Percentiles rank a stretch among this genome's conserved stretches.
These are phyloP conservation scores for Conticribra weissflogii DNA, from an alignment of 108 stramenopile genomes.

Conservation along the genomic window DNA sequence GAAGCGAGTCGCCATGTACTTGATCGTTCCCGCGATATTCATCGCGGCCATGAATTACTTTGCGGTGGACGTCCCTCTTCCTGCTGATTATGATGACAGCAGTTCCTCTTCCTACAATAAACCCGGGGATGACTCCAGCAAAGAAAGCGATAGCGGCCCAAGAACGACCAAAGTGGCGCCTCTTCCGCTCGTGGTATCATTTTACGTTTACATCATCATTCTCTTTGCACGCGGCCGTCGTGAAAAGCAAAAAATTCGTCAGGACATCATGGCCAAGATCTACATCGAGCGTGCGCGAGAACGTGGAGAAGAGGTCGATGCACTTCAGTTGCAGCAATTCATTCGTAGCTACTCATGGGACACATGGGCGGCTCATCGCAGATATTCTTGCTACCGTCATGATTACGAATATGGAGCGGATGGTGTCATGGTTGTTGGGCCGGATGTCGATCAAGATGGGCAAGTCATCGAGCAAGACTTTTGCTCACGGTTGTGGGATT, in stretches of 20 bases:
- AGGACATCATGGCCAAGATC: constrained; percentile 39
- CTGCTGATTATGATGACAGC: constrained; percentile 1
- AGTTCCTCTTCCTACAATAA: not conserved
- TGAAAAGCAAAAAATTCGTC: constrained; percentile 21
- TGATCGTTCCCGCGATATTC: constrained; percentile 37
- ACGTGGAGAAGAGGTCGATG: constrained; percentile 27
- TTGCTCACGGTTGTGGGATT: constrained; percentile 47
- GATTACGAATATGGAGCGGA: constrained; percentile 24
- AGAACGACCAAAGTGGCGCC: constrained; percentile 34
- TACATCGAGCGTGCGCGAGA: constrained; percentile 33
- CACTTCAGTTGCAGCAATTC: constrained; percentile 19
- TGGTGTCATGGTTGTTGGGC: not conserved
- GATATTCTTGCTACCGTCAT: constrained; percentile 34
- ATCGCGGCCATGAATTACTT: constrained; percentile 44
- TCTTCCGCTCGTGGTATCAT: constrained; percentile 6
- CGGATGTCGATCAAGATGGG: not conserved
- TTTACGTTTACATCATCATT: constrained; percentile 24
- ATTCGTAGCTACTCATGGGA: constrained; percentile 19
- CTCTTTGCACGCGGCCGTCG: constrained; percentile 3
- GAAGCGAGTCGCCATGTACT: constrained; percentile 32
- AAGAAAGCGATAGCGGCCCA: constrained; percentile 1
- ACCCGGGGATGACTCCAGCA: not conserved
- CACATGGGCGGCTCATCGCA: constrained; percentile 24
- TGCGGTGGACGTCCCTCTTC: constrained; percentile 33
- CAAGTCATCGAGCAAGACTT: constrained; percentile 23